Base-by-base conservation (phyloP, 1,284 basidiomycete genomes). In the Heterobasidion parviporum region DNA sequence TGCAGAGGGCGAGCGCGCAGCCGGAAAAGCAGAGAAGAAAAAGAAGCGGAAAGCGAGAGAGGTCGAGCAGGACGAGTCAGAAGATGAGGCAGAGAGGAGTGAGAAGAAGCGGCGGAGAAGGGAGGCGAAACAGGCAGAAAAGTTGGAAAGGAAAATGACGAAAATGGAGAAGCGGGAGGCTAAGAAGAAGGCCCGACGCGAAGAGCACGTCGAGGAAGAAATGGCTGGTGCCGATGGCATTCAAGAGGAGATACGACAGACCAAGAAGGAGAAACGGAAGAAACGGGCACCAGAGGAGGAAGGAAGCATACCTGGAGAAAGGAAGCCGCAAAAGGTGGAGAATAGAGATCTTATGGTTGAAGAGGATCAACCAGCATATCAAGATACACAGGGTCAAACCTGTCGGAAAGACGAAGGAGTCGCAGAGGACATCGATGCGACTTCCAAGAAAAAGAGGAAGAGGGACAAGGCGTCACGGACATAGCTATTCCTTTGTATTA, bases 21-120 rank as follows among this genome's bases (percentile, higher is more conserved):
- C 10, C 12, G 20, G 7, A 4, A 45, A n/a, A 4, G 15, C n/a
- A 47, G 20, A 35, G 15, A 54, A 55, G 20, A 54, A 49, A 35
- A 53, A 51, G 48, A 56, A 55, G 45, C 46, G 47, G 36, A 54
- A 59, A 52, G 12, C 32, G 16, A 54, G 52, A 15, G 36, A 56
- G 6, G 18, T 55, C 38, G 59, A 62, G 56, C 62, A 36, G 50
- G 57, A 57, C 20, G 54, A 62, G 8, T 55, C 56, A 49, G 41
- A 55, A n/a, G 47, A 47, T 26, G 54, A 48, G 56, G 36, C 47
- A 59, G 56, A 46, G 50, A 47, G 33, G 58, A 48, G 34, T 52
- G 56, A 20, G 16, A 18, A 48, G 54, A 44, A 45, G 41, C 26
- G 49, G 8, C 38, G 44, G 43, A 1, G 48, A 48, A 20, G 14